Base-by-base conservation (phyloP, 257 asterid species). In the Ehretia macrophylla region DNA sequence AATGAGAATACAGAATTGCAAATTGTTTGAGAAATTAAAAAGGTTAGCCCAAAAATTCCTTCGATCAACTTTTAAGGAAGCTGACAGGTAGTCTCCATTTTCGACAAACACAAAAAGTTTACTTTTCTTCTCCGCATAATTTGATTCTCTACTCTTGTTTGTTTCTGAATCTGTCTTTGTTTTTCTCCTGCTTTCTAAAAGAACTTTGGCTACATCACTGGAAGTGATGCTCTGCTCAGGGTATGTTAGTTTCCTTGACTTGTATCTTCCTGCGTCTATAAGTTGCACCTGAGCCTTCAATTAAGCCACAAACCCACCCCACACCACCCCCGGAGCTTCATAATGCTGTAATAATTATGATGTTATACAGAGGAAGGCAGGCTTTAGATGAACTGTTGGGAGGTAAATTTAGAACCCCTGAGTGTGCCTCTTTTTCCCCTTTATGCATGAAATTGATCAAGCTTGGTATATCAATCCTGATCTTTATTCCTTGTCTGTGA, bases 381-480 rank as follows among this genome's bases (percentile, higher is more conserved):
- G 87, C 98, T 79, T 78, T 92, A n/a, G 99, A 93, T 79, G 99
- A 93, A 72, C 95, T 93, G 18, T 65, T 93, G 62, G 95, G 94
- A 62, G 99, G 97, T 88, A 77, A 68, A 38, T 40, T 27, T 19
- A n/a, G 27, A 59, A 58, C 56, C 46, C 46, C 42, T 37, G 32
- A 40, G 6, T 62, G 18, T 71, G 61, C 44, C 58, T 66, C 62
- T 51, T 56, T 52, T 53, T 3, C 20, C 2, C 20, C 53, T 42
- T 14, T 37, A 18, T 22, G 49, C 17, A 20, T n/a, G n/a, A 35
- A 39, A 59, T 45, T 19, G 9, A 20, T 32, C 11, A 46, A 22
- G 49, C 27, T 21, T 12, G 17, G 17, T 17, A 16, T 39, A 32
- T 51, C 66, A 59, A 42, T 57, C 11, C 14, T 66, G 59, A 27